These are phyloP conservation scores for Peronospora farinosa DNA, from an alignment of 352 stramenopile species.

Conservation along the genomic window DNA sequence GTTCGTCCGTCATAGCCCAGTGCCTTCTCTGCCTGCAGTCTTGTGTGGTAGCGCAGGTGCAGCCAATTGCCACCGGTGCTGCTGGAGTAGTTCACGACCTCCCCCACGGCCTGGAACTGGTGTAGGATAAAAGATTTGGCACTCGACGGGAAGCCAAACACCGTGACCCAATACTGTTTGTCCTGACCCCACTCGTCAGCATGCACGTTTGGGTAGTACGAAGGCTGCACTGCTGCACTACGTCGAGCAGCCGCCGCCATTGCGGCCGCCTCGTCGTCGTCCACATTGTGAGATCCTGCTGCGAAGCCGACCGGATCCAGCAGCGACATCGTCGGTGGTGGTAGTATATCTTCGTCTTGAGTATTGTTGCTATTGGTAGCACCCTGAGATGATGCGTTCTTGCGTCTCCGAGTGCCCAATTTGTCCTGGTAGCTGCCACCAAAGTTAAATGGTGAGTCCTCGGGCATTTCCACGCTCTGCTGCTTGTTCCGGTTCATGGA, in stretches of 20 bases:
- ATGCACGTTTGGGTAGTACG: constrained; percentile 45
- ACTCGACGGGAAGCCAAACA: constrained; percentile 68
- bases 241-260: constrained; percentile 15
- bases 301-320: constrained; percentile 38
- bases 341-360: constrained; percentile 47
- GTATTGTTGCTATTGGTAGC: constrained; percentile 15
- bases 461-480: constrained; percentile 30
- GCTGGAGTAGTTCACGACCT: constrained; percentile 63
- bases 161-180: constrained; percentile 80
- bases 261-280: constrained; percentile 21
- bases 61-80: constrained; percentile 70
- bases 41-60: constrained; percentile 71
- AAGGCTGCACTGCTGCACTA: constrained; percentile 22
- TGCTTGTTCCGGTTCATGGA: constrained; percentile 54
- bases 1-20: constrained; percentile 62
- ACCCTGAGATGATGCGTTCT: constrained; percentile 22
- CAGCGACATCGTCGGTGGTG: constrained; percentile 57
- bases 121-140: constrained; percentile 60
- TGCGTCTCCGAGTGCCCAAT: constrained; percentile 47
- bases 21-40: constrained; percentile 76
- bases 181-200: constrained; percentile 72
- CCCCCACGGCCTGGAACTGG: constrained; percentile 69
- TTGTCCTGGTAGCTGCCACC: constrained; percentile 36
- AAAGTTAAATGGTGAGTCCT: constrained; percentile 65
- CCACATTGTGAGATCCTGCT: constrained; percentile 26